phyloP scores from a whole-genome alignment of 345 rosid genomes.

The Sonneratia caseolaris region DNA sequence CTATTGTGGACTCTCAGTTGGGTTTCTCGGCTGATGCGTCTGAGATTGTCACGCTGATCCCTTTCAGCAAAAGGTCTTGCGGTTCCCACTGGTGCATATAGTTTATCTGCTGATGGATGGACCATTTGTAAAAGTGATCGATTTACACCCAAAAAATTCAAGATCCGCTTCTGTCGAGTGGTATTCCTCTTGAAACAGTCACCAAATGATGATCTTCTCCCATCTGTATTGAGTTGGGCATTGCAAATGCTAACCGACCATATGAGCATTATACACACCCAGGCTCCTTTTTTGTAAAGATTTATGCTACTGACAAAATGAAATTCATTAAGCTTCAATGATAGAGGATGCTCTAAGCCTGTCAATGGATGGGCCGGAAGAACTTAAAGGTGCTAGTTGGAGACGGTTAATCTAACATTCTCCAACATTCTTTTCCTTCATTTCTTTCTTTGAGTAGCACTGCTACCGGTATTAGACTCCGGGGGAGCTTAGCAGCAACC shows the following conservation, averaged over 20 bases:
- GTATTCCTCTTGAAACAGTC: not conserved
- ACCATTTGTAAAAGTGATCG: not conserved
- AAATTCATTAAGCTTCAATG: too few relatives aligned
- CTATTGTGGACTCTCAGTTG: not conserved
- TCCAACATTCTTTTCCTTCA: too few relatives aligned
- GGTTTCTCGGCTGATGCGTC: not conserved
- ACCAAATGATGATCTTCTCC: not conserved
- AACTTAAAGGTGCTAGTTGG: too few relatives aligned
- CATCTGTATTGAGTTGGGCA: not conserved
- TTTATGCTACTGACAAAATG: too few relatives aligned
- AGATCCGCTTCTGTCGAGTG: not conserved
- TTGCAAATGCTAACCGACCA: not conserved
- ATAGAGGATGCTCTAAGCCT: too few relatives aligned
- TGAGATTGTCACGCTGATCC: not conserved
- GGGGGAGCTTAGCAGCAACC: too few relatives aligned
- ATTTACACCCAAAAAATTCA: not conserved
- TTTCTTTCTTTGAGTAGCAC: too few relatives aligned
- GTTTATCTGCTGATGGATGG: not conserved
- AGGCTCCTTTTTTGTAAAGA: too few relatives aligned
- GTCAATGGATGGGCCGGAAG: too few relatives aligned
- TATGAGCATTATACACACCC: too few relatives aligned
- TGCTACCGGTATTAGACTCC: too few relatives aligned
- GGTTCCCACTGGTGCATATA: not conserved
- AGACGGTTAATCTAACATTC: too few relatives aligned
- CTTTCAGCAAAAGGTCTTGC: not conserved